Evolutionary conservation across 768 basidiomycete species (phyloP).

Genomic region (Xanthoconium purpureum): DNA sequence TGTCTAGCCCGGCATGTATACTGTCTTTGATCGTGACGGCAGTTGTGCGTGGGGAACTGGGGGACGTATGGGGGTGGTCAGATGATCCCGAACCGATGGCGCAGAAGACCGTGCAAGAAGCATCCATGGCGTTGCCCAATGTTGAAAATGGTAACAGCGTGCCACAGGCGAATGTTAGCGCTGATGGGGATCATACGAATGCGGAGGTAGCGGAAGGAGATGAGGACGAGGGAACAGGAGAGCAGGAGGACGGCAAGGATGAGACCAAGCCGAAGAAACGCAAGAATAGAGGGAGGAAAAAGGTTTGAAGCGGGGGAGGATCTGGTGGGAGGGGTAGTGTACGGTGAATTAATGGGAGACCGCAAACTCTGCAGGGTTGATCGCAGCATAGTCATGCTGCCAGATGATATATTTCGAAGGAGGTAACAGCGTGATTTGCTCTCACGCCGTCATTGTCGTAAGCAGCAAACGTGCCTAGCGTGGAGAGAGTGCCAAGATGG

Average conservation of each 20-base stretch:
- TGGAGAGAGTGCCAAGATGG: neutral
- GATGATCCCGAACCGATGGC: slow-evolving; percentile 45
- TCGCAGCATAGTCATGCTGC: slow-evolving; percentile 4
- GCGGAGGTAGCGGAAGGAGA: slow-evolving; percentile 7
- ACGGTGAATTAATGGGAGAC: slow-evolving; percentile 1
- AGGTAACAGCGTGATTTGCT: slow-evolving; percentile 1
- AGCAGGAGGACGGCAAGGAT: neutral
- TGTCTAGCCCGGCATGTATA: slow-evolving; percentile 69
- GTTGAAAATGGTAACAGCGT: slow-evolving; percentile 16
- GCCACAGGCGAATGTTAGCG: slow-evolving; percentile 15
- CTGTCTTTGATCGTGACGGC: slow-evolving; percentile 63
- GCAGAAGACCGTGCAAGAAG: slow-evolving; percentile 15
- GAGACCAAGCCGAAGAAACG: slow-evolving; percentile 16
- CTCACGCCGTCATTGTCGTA: slow-evolving; percentile 22
- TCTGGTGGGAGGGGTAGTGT: neutral
- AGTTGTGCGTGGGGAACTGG: slow-evolving; percentile 62
- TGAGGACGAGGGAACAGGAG: slow-evolving; percentile 6
- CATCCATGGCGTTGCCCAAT: slow-evolving; percentile 7
- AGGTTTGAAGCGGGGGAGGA: neutral
- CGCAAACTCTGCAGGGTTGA: slow-evolving; percentile 10
- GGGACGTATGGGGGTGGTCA: slow-evolving; percentile 66
- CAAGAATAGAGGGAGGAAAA: slow-evolving; percentile 21
- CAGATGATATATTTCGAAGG: slow-evolving; percentile 2
- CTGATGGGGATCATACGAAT: slow-evolving; percentile 12
- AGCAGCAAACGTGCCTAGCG: slow-evolving; percentile 14